Base-by-base conservation (phyloP, 139 green algal genomes). In the Eudorina sp. region DNA sequence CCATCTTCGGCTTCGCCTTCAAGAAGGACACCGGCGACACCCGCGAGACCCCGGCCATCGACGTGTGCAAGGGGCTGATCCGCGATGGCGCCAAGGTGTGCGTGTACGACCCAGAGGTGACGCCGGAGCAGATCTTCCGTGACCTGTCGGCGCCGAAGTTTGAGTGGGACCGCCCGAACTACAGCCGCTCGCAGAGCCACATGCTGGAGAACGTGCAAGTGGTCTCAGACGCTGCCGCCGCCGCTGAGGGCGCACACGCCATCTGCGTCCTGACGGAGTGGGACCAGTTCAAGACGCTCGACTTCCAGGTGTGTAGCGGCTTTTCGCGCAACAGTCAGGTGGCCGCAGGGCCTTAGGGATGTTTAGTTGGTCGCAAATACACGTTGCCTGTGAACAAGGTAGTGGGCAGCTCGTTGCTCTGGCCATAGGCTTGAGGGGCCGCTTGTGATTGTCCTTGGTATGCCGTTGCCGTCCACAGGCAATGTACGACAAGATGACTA, bases 1-100 rank as follows among this genome's bases (percentile, higher is more conserved):
- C 96, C 34, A 90, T 99, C 45, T 93, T 98, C n/a, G 98, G 98
- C 78, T 99, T 99, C 92, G 98, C 98, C 31, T 99, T 99, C 96
- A 99, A 99, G 94, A 99, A 99, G 94, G 96, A 97, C 90, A 97
- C 94, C 2, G 92, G 94, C 18, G 98, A 99, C 93, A 99, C 98
- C 2, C 96, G 98, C 82, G 98, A 99, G 94, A 99, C 98, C 1
- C 97, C 98, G 14, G 98, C 98, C 55, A 99, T 99, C 43, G 98
- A 99, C 86, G 98, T 99, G 19, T 99, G 96, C 94, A 95, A 97
- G 87, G 92, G 95, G 41, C 92, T 98, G 2, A 94, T 98, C 45
- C 86, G 92, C 21, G 96, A 98, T 66, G 90, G 92, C 40, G 95
- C 94, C 53, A 94, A 92, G 88, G n/a, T 91, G 9, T 78, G 78